phyloP scores from a whole-genome alignment of 2,329 filamentous ascomycete species.

The Coniochaeta prunicola region DNA sequence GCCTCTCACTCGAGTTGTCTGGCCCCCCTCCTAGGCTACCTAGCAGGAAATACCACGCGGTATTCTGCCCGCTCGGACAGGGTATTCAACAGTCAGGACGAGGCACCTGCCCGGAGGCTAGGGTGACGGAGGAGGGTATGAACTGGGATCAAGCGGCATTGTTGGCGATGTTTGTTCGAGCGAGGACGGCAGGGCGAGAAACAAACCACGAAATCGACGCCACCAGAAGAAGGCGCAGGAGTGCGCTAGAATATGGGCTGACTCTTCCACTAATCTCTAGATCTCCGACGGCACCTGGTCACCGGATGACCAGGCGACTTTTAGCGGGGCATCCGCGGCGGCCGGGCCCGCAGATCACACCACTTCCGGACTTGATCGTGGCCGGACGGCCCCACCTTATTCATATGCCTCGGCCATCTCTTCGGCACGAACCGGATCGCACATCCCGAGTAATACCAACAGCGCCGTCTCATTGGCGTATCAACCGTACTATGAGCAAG shows the following conservation, averaged over 20 bases:
- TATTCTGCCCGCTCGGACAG: not conserved
- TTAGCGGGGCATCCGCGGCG: not conserved
- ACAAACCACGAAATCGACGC: too few species aligned
- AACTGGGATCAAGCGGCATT: too few species aligned
- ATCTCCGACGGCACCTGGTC: not conserved
- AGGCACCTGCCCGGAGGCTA: too few species aligned
- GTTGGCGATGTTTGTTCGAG: too few species aligned
- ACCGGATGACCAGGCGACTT: not conserved
- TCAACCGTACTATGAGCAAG: not conserved
- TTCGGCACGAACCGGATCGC: not conserved
- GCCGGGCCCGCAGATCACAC: not conserved
- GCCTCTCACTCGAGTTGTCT: not conserved
- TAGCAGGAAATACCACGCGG: not conserved
- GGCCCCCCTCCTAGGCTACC: not conserved
- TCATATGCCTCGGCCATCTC: not conserved
- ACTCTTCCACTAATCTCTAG: not conserved
- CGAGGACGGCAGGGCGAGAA: too few species aligned
- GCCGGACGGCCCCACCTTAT: not conserved
- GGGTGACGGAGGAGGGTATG: too few species aligned
- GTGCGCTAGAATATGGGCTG: not conserved
- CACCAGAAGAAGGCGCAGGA: not conserved
- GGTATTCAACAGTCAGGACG: too few species aligned
- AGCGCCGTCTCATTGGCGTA: not conserved
- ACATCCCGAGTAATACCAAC: not conserved
- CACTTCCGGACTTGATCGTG: not conserved